Conservation (phyloP, 371 early-diverging fungal species). For the Phascolomyces articulosus region DNA sequence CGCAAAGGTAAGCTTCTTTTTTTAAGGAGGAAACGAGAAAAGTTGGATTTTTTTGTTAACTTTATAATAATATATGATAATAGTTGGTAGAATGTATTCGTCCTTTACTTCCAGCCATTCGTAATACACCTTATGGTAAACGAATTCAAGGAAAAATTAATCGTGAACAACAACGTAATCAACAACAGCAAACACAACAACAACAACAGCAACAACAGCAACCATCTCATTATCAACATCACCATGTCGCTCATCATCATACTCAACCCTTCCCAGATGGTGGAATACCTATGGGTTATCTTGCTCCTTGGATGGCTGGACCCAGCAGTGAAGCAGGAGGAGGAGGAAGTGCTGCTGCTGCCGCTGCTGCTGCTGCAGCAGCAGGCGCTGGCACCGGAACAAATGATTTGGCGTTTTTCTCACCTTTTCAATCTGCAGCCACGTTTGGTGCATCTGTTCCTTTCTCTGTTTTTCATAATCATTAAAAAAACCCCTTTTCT, state of each 20-base stretch:
- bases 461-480: conserved; percentile 20
- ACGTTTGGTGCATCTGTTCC: conserved; percentile 8
- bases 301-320: conserved; percentile 15
- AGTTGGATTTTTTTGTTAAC: too few relatives aligned
- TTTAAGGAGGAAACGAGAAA: background rate
- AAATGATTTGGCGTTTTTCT: conserved; percentile 15
- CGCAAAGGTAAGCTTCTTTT: conserved; percentile 40
- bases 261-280: background rate
- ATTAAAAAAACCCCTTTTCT: conserved; percentile 11
- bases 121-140: conserved; percentile 87
- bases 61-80: background rate
- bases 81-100: conserved; percentile 78
- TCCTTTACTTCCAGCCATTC: conserved; percentile 78
- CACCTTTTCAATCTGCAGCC: conserved; percentile 13
- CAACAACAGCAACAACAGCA: conserved; percentile 10
- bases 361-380: background rate
- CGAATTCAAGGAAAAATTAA: conserved; percentile 84
- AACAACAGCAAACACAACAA: conserved; percentile 12
- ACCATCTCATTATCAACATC: conserved; percentile 13
- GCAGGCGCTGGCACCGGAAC: background rate
- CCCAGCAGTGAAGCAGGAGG: conserved; percentile 6
- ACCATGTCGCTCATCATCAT: background rate
- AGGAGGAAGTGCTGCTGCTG: background rate
- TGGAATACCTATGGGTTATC: conserved; percentile 10
- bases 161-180: conserved; percentile 45